Evolutionary conservation across 495 filamentous ascomycete species (phyloP), one percentile per base, ranked within the genome.

Genomic region (Cercophora sp.): DNA sequence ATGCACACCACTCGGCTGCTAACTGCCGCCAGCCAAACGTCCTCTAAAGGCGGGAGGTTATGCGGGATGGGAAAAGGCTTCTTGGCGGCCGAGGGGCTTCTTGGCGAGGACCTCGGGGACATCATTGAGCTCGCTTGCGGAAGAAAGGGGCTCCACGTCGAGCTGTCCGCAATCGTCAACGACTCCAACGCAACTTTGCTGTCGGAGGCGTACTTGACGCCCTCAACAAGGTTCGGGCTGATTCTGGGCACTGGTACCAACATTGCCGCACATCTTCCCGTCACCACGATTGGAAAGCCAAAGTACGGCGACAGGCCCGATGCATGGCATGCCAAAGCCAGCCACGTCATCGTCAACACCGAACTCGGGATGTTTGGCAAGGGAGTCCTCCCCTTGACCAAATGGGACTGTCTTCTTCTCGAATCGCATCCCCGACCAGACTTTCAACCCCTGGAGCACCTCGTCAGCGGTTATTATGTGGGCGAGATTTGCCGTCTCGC

Each of bases 61-160:
- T 85, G 85, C 74, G 82, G 80, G 4, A 92, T 92, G 89, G 89
- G 89, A 42, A 94, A 94, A 69, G 86, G 87, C 19, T 93, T 93
- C 48, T 50, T 77, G 18, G 77, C 78, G 42, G 71, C 71, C 8
- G 70, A 70, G 24, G 77, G 75, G 4, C 67, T 81, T 2, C 46
- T 81, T 0, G 76, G 76, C 6, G 60, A 78, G 37, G 76, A 80
- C 55, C 60, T 81, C 1, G 77, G 74, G 5, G 71, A 76, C n/a
- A 68, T 79, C 8, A 78, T 79, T 48, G 66, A 74, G 54, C 60
- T 64, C n/a, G 69, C 77, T 4, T 77, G 77, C 66, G 50, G 55
- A 44, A 61, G 67, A 39, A 59, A 64, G 46, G 65, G 66, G 41
- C 64, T 81, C 1, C 69, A 74, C 43, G 72, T 93, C 29, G 80